A percentile compares a stretch with the other conserved stretches of the same genome.
These are phyloP conservation scores for Neofusicoccum cordaticola DNA, from an alignment of 2,329 filamentous ascomycete genomes.

Conservation along the genomic window DNA sequence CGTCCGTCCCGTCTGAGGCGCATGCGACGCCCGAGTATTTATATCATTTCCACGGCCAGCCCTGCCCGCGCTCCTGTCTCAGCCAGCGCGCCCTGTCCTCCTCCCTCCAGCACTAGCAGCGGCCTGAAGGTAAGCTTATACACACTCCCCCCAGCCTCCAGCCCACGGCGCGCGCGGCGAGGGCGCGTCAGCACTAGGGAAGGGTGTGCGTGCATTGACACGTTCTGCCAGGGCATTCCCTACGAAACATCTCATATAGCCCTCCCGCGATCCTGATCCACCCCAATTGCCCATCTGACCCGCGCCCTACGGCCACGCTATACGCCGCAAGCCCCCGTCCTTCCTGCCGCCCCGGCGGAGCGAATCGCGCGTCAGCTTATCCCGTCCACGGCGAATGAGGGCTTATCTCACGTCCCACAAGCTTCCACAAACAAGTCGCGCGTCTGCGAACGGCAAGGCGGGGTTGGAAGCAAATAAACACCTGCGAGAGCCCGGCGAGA, in stretches of 20 bases:
- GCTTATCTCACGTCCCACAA: constrained; percentile 13
- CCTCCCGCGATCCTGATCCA: constrained; percentile 12
- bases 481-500: constrained; percentile 7
- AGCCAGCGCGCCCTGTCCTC: constrained; percentile 5
- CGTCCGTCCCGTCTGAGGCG: constrained; percentile 6
- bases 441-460: constrained; percentile 13
- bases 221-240: constrained; percentile 14
- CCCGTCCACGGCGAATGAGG: constrained; percentile 11
- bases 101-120: constrained; percentile 3
- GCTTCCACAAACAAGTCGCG: neutral
- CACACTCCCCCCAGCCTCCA: neutral
- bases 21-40: constrained; percentile 15
- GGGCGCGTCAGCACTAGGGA: constrained; percentile 14
- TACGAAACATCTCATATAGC: constrained; percentile 16
- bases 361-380: constrained; percentile 18
- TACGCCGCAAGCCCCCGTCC: constrained; percentile 2
- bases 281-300: constrained; percentile 13
- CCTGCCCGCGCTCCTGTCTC: constrained; percentile 2
- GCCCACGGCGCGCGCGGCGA: neutral
- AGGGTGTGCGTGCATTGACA: constrained; percentile 17
- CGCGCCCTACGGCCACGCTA: constrained; percentile 1
- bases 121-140: constrained; percentile 17
- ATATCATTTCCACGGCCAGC: constrained; percentile 11
- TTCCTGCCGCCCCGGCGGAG: constrained; percentile 8
- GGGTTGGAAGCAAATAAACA: constrained; percentile 14